Percentiles rank a stretch among this genome's conserved stretches.
Conservation (phyloP, 2,329 filamentous ascomycete genomes). For the Nigrospora osmanthi region DNA sequence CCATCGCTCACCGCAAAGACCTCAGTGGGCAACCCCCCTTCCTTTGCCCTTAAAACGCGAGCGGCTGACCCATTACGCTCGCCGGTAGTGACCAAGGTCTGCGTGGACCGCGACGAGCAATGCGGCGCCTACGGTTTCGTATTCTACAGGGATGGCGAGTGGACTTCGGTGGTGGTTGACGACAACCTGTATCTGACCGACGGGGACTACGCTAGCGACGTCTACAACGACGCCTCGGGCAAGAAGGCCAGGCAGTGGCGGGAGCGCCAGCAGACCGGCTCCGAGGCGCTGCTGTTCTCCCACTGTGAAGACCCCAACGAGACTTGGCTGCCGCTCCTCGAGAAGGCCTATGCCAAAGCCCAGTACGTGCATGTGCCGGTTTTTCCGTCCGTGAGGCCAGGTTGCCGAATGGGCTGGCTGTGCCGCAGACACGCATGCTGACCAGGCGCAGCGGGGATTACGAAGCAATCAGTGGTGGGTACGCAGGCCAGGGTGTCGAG, state of each 20-base stretch:
- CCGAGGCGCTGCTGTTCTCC: constrained; percentile 61
- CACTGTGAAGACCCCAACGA: constrained; percentile 62
- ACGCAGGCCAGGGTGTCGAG: constrained; percentile 44
- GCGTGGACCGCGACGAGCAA: constrained; percentile 58
- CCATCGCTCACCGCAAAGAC: constrained; percentile 56
- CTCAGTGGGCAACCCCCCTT: constrained; percentile 26
- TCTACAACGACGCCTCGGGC: constrained; percentile 27
- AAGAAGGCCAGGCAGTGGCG: constrained; percentile 53
- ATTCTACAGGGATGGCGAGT: constrained; percentile 63
- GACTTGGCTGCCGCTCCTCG: constrained; percentile 66
- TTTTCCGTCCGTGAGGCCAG: constrained; percentile 28
- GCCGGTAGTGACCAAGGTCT: constrained; percentile 47
- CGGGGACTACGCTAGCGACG: constrained; percentile 38
- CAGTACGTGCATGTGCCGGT: neutral
- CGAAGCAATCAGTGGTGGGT: constrained; percentile 58
- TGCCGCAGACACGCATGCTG: too few relatives aligned
- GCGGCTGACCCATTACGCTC: too few relatives aligned
- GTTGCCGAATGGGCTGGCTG: too few relatives aligned
- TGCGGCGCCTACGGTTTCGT: constrained; percentile 69
- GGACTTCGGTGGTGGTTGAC: constrained; percentile 64
- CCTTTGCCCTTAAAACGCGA: too few relatives aligned
- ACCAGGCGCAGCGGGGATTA: constrained; percentile 46
- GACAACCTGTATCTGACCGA: constrained; percentile 60
- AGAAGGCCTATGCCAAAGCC: constrained; percentile 72
- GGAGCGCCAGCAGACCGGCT: constrained; percentile 58